Base-by-base conservation (phyloP, 2,329 filamentous ascomycete genomes). In the Daldinia eschscholtzii region DNA sequence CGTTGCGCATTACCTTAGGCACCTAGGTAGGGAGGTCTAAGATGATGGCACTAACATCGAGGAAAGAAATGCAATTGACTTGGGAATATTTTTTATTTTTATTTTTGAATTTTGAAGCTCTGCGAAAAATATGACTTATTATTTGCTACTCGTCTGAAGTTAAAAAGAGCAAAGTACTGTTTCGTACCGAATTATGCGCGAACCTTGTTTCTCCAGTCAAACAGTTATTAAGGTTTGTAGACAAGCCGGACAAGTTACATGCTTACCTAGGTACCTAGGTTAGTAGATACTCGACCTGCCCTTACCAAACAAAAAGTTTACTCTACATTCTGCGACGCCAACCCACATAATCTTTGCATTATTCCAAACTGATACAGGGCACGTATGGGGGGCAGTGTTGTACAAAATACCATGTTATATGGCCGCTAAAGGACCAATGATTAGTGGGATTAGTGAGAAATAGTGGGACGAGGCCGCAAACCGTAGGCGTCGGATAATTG, bases 401-500 rank as follows among this genome's bases (percentile, higher is more conserved):
- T 66, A 66, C 64, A 58, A 61, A 33, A 53, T 62, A 44, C 57
- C 50, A 42, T 61, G 57, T 26, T 65, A 57, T 53, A 37, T 46
- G 46, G 57, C 33, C 33, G 48, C 56, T 65, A 35, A 35, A 26
- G 44, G 52, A 52, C 61, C 61, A 61, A 64, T 68, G 46, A 23
- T 46, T 61, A 65, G 57, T 30, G 57, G 7, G 20, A 42, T 42
- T 57, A 42, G 37, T 44, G 37, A n/a, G 52, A 20, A 55, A 55
- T 26, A 55, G 55, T 59, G 66, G 66, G 66, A 60, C 58, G 55
- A 55, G 18, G 42, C 10, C 20, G 41, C 44, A 46, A 39, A n/a
- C 10, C 33, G 44, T 55, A 67, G 64, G 65, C 55, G 26, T 70
- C 65, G 68, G 68, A 68, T 70, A 70, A 70, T 70, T 70, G 61